Base-by-base conservation (phyloP, 345 rosid species). In the Pelargonium nanum region DNA sequence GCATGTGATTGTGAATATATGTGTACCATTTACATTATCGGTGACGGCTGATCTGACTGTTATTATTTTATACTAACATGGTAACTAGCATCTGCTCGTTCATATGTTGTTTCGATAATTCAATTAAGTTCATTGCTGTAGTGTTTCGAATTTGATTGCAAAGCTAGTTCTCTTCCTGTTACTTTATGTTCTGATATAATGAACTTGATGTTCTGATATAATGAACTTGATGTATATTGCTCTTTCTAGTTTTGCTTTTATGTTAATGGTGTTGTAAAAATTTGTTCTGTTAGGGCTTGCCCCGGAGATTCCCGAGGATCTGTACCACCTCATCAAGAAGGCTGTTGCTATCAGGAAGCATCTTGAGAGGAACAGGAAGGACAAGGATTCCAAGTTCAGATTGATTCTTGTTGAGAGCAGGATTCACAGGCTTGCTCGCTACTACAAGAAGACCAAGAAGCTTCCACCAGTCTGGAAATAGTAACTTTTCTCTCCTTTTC, bases 391-490 rank as follows among this genome's bases (percentile, higher is more conserved):
- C 45, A 73, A 73, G 58, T 73, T 77, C 60, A 20, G 81, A 21
- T 56, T 77, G 75, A 77, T 70, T 64, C 75, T 77, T 48, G 81
- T 77, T 7, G 81, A 73, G 65, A 67, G 81, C 61, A 57, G 75
- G 60, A 73, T 73, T 77, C n/a, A n/a, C n/a, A n/a, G n/a, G n/a
- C n/a, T n/a, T n/a, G n/a, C n/a, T n/a, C n/a, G n/a, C n/a, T n/a
- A 77, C 63, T 73, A 73, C 65, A 76, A 66, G 70, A 77, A 70
- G 54, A 73, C 70, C 5, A 70, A 73, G 73, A 77, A 77, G 74
- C 78, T 74, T 17, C 74, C 72, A 19, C 78, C 76, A 20, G 76
- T 74, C 60, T 77, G 81, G 78, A 77, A 77, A 68, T 77, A 76
- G 64, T 48, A 26, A 24, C 55, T 48, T 48, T 5, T n/a, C 19